phyloP scores from a whole-genome alignment of 2,329 filamentous ascomycete genomes.

The Neocatenulostroma microsporum region DNA sequence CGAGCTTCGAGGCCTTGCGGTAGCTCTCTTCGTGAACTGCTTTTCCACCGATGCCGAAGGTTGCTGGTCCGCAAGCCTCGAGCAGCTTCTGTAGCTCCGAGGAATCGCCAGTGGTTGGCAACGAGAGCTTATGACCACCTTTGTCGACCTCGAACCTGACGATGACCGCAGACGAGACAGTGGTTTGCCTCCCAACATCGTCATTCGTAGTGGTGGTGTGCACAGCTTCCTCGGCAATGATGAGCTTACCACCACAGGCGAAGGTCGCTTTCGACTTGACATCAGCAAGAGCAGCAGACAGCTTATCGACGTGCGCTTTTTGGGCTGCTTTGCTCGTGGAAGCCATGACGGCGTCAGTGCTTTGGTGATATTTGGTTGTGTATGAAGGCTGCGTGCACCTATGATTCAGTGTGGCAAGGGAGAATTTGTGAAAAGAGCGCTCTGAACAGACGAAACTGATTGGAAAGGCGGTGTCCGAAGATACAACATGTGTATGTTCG shows the following conservation, averaged over 20 bases:
- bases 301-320: not conserved
- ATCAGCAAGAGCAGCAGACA: not conserved
- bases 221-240: not conserved
- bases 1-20: conserved; percentile 47
- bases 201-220: no score
- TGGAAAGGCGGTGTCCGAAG: no score
- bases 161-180: not conserved
- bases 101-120: not conserved
- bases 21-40: conserved; percentile 47
- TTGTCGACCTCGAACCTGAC: not conserved
- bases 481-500: no score
- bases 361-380: no score
- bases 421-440: no score
- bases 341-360: no score
- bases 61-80: conserved; percentile 35
- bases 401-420: no score
- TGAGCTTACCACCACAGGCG: conserved; percentile 8
- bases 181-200: no score
- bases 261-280: conserved; percentile 8
- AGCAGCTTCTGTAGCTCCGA: conserved; percentile 9
- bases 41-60: conserved; percentile 40
- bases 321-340: no score
- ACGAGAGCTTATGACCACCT: not conserved
- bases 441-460: no score
- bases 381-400: no score